phyloP scores from a whole-genome alignment of 192 early-diverging fungal species.

The Mortierella claussenii region DNA sequence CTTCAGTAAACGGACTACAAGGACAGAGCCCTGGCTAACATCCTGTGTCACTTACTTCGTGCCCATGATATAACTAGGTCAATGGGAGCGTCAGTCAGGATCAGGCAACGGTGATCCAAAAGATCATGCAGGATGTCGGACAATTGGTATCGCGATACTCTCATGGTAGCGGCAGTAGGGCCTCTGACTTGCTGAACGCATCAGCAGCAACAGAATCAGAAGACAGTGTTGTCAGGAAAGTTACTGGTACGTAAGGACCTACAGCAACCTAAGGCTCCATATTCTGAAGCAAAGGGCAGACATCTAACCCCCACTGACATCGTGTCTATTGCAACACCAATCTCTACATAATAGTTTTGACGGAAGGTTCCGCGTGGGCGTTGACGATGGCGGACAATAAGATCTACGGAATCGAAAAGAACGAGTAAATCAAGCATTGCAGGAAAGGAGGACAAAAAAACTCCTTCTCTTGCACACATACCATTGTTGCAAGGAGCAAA shows the following conservation, averaged over 20 bases:
- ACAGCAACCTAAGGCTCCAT: background rate
- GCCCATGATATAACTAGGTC: too few species aligned
- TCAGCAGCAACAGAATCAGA: constrained; percentile 16
- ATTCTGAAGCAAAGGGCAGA: background rate
- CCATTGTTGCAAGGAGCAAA: background rate
- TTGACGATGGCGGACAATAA: constrained; percentile 54
- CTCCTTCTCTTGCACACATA: too few species aligned
- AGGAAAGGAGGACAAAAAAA: background rate
- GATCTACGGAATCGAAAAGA: constrained; percentile 42
- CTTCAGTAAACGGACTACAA: too few species aligned
- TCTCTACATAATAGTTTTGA: constrained; percentile 19
- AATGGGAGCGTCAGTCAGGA: constrained; percentile 36
- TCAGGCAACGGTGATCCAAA: constrained; percentile 41
- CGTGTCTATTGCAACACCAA: too few species aligned
- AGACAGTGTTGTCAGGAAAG: constrained; percentile 47
- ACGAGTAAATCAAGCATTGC: constrained; percentile 10
- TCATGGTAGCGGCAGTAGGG: background rate
- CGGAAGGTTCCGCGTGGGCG: constrained; percentile 43
- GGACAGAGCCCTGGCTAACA: too few species aligned
- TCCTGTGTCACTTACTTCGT: too few species aligned
- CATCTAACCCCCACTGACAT: background rate
- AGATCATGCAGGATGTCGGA: constrained; percentile 51
- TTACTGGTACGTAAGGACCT: constrained; percentile 35
- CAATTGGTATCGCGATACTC: constrained; percentile 48
- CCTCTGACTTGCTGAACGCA: constrained; percentile 3